phyloP scores from a whole-genome alignment of 805 yeast species.

The Aciculoconidium aculeatum region DNA sequence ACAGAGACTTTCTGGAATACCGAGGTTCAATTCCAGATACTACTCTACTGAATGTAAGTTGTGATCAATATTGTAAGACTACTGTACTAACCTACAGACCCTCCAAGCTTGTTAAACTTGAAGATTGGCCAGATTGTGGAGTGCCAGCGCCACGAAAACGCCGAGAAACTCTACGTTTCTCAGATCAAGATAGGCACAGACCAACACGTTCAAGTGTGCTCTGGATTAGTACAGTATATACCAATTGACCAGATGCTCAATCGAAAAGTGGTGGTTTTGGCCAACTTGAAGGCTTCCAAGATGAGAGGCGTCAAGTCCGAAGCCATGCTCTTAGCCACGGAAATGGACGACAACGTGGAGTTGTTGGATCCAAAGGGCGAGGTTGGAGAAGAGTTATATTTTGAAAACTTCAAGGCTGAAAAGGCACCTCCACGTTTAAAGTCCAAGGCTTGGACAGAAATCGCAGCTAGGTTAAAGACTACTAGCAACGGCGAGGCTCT shows the following conservation, averaged over 20 bases:
- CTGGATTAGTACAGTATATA: conserved; percentile 49
- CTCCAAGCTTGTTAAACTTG: conserved; percentile 17
- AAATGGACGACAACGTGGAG: conserved; percentile 28
- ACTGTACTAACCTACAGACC: conserved; percentile 8
- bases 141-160: conserved; percentile 47
- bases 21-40: no score
- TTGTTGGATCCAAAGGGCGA: conserved; percentile 41
- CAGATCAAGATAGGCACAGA: conserved; percentile 28
- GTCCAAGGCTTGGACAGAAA: conserved; percentile 28
- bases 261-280: conserved; percentile 45
- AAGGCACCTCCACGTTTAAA: conserved; percentile 22
- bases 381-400: conserved; percentile 37
- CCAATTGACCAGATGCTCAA: conserved; percentile 32
- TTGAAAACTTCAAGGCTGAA: conserved; percentile 19
- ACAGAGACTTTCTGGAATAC: no score
- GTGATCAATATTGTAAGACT: no score
- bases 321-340: conserved; percentile 67
- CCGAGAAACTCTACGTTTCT: conserved; percentile 56
- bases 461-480: conserved; percentile 24
- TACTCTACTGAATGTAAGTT: no score
- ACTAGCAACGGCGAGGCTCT: conserved; percentile 25
- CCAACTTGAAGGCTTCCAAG: conserved; percentile 55
- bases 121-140: conserved; percentile 45
- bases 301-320: conserved; percentile 58
- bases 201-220: conserved; percentile 43